phyloP scores from a whole-genome alignment of 345 rosid genomes.

The Populus tremula region DNA sequence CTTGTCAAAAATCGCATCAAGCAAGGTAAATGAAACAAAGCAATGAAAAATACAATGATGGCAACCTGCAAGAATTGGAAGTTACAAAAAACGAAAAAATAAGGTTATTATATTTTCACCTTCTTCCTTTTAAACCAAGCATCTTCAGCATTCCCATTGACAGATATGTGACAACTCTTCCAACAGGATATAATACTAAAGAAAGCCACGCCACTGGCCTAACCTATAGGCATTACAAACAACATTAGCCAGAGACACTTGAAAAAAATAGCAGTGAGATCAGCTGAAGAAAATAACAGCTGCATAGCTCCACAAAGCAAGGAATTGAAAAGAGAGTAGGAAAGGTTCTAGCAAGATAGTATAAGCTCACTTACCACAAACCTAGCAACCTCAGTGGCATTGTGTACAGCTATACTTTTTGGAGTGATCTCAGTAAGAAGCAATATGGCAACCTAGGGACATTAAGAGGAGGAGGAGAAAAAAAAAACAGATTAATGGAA shows the following conservation, averaged over 20 bases:
- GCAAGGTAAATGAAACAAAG: neutral
- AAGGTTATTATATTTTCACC: slow-evolving; percentile 41
- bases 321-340: neutral
- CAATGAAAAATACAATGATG: neutral
- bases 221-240: slow-evolving; percentile 66
- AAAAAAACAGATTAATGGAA: slow-evolving; percentile 7
- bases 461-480: slow-evolving; percentile 4
- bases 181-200: slow-evolving; percentile 86
- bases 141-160: slow-evolving; percentile 97
- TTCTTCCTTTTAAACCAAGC: slow-evolving; percentile 92
- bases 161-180: slow-evolving; percentile 84
- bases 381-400: slow-evolving; percentile 91
- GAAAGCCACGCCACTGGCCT: slow-evolving; percentile 99
- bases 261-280: slow-evolving; percentile 15
- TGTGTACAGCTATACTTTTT: slow-evolving; percentile 95
- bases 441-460: slow-evolving; percentile 74
- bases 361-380: slow-evolving; percentile 66
- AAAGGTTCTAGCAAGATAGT: neutral
- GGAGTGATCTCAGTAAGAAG: slow-evolving; percentile 99
- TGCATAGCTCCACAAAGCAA: neutral
- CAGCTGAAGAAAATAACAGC: slow-evolving; percentile 6
- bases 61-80: neutral
- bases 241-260: slow-evolving; percentile 23
- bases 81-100: neutral
- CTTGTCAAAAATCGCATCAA: neutral